Percentiles rank a stretch among this genome's conserved stretches.
These are phyloP conservation scores for Lavandula angustifolia DNA, from an alignment of 257 asterid genomes.

Conservation along the genomic window DNA sequence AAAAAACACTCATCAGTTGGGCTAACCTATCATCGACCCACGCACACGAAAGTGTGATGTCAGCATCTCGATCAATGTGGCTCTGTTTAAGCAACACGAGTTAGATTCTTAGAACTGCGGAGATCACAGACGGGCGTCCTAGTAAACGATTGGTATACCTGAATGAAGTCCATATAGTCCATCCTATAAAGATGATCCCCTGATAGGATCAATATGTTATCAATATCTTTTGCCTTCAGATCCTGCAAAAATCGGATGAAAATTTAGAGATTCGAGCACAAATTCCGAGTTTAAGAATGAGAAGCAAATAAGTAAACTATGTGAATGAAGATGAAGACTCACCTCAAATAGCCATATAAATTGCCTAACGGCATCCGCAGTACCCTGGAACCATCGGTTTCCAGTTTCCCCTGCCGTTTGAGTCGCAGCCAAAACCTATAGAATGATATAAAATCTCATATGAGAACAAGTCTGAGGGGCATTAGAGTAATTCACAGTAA, in stretches of 20 bases:
- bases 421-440: conserved; percentile 90
- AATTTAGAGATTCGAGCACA: not conserved
- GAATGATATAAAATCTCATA: conserved; percentile 2
- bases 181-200: conserved; percentile 96
- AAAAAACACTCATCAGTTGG: conserved; percentile 5
- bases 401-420: conserved; percentile 66
- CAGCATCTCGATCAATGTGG: conserved; percentile 88
- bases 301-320: not conserved
- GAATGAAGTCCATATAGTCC: conserved; percentile 95
- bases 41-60: conserved; percentile 85
- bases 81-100: conserved; percentile 54
- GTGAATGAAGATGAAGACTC: not conserved
- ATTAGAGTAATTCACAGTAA: not conserved
- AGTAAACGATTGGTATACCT: conserved; percentile 47
- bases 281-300: conserved; percentile 1
- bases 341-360: conserved; percentile 94
- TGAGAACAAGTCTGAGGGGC: not conserved
- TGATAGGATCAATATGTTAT: conserved; percentile 71
- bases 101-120: conserved; percentile 12
- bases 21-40: conserved; percentile 82
- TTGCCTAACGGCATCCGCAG: conserved; percentile 96
- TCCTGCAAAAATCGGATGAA: conserved; percentile 51
- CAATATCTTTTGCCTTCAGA: conserved; percentile 82
- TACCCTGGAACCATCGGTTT: conserved; percentile 89
- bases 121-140: not conserved